Percentiles rank a stretch among this genome's conserved stretches.
These are phyloP conservation scores for Diaporthe longicolla DNA, from an alignment of 2,329 filamentous ascomycete species.

Conservation along the genomic window DNA sequence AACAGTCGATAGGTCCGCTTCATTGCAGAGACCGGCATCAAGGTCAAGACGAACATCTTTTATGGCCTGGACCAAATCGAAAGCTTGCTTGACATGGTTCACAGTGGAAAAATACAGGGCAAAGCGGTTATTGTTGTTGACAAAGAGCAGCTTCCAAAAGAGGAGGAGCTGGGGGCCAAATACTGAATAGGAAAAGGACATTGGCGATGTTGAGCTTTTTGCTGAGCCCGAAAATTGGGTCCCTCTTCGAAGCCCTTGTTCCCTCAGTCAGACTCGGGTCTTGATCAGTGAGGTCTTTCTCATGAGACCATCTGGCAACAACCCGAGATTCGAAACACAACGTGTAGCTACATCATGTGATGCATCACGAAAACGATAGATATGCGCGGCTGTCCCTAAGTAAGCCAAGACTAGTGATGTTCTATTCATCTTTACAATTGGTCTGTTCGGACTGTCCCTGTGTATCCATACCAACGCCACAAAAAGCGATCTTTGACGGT, in stretches of 20 bases:
- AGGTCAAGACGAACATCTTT: slow-evolving; percentile 65
- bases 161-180: slow-evolving; percentile 42
- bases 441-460: neutral
- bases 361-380: neutral
- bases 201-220: too few species aligned
- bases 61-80: slow-evolving; percentile 65
- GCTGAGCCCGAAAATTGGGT: neutral
- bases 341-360: neutral
- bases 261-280: too few species aligned
- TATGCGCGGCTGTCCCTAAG: neutral
- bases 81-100: slow-evolving; percentile 63
- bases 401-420: neutral
- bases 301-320: neutral
- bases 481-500: neutral
- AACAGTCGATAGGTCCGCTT: slow-evolving; percentile 50
- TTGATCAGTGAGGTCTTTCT: neutral
- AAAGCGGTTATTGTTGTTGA: slow-evolving; percentile 69
- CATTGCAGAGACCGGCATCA: slow-evolving; percentile 61
- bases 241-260: too few species aligned
- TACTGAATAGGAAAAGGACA: neutral
- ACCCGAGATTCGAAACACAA: neutral
- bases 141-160: slow-evolving; percentile 51
- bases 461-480: neutral
- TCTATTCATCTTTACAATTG: neutral
- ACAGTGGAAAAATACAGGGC: slow-evolving; percentile 67